These are phyloP conservation scores for Clausena lansium DNA, from an alignment of 345 rosid genomes.

Conservation along the genomic window DNA sequence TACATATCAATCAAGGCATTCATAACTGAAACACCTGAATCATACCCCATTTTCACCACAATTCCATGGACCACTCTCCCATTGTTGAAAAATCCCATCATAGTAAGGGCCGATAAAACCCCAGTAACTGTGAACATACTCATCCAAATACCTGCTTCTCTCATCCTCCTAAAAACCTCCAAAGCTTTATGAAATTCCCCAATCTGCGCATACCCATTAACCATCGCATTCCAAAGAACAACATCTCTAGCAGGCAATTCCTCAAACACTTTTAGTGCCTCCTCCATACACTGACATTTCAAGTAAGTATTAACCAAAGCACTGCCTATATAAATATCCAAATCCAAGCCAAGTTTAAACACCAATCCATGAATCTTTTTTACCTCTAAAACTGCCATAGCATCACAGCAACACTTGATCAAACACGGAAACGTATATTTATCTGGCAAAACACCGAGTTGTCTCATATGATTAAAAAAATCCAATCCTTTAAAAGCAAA, in stretches of 20 bases:
- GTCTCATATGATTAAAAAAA: constrained; percentile 44
- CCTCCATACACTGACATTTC: constrained; percentile 35
- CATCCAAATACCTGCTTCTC: neutral
- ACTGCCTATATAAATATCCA: constrained; percentile 42
- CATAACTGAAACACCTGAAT: constrained; percentile 34
- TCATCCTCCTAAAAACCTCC: constrained; percentile 22
- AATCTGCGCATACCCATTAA: constrained; percentile 53
- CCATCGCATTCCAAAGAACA: constrained; percentile 69
- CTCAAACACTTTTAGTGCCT: constrained; percentile 56
- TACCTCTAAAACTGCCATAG: constrained; percentile 39
- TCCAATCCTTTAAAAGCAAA: constrained; percentile 37
- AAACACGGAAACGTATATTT: constrained; percentile 61
- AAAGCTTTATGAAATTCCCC: constrained; percentile 33
- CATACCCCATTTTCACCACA: constrained; percentile 43
- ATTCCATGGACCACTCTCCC: constrained; percentile 51
- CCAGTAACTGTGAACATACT: neutral
- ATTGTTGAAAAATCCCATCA: constrained; percentile 33
- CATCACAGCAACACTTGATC: constrained; percentile 49
- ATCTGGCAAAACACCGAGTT: constrained; percentile 44
- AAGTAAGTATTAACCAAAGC: constrained; percentile 42
- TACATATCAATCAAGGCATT: constrained; percentile 71
- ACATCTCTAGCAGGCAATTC: constrained; percentile 50
- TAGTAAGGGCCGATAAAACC: constrained; percentile 44
- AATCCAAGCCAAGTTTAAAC: neutral
- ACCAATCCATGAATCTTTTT: constrained; percentile 50